phyloP scores from a whole-genome alignment of 768 basidiomycete species.

The Lactarius akahatsu region DNA sequence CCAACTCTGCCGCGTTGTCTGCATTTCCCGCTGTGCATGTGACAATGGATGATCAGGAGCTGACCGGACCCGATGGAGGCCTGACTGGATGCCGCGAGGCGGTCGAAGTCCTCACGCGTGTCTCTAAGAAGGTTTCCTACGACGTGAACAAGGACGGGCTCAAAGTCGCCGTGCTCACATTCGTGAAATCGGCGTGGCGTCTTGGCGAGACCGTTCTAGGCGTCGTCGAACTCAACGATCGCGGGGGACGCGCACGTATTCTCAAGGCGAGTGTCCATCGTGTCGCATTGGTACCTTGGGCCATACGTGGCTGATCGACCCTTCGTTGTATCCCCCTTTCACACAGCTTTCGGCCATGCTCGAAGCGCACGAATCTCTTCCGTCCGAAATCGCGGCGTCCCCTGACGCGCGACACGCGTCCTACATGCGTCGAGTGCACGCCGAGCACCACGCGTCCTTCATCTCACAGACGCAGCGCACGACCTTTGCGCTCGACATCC shows the following conservation, averaged over 20 bases:
- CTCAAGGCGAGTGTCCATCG: conserved; percentile 56
- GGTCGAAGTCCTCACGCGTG: conserved; percentile 87
- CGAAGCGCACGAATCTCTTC: conserved; percentile 85
- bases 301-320: not conserved
- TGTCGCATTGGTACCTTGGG: not conserved
- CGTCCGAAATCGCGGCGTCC: conserved; percentile 52
- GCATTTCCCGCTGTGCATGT: conserved; percentile 10
- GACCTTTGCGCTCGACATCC: conserved; percentile 89
- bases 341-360: conserved; percentile 81
- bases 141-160: conserved; percentile 94
- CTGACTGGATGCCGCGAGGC: conserved; percentile 77
- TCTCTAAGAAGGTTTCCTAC: conserved; percentile 90
- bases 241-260: conserved; percentile 68
- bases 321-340: not conserved
- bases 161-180: conserved; percentile 85
- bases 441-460: conserved; percentile 81
- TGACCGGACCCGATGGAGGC: conserved; percentile 42
- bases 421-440: conserved; percentile 71
- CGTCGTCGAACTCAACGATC: conserved; percentile 82
- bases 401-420: conserved; percentile 40
- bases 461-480: conserved; percentile 70
- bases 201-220: conserved; percentile 92
- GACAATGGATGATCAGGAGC: conserved; percentile 30
- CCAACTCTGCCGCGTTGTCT: conserved; percentile 15
- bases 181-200: conserved; percentile 87